These are phyloP conservation scores for Lathyrus oleraceus DNA, from an alignment of 306 rosid species.

Conservation along the genomic window DNA sequence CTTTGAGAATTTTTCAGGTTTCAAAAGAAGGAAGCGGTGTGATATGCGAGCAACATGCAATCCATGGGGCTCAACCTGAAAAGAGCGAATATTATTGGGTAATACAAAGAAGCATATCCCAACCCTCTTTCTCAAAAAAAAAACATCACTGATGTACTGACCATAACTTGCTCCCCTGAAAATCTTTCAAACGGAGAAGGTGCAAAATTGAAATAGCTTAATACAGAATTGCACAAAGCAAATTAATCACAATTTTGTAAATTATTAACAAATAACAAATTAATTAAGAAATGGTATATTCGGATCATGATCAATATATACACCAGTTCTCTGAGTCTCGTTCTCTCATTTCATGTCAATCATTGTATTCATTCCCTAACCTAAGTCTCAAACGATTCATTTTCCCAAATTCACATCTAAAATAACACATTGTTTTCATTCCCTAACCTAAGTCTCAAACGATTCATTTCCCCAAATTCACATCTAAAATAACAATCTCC, in stretches of 20 bases:
- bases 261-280: background rate
- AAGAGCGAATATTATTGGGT: background rate
- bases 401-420: too few species aligned
- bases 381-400: too few species aligned
- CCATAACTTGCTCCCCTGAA: constrained; percentile 45
- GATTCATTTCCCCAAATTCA: too few species aligned
- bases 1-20: constrained; percentile 59
- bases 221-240: constrained; percentile 58
- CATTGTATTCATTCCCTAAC: too few species aligned
- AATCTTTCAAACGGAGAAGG: constrained; percentile 83
- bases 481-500: too few species aligned
- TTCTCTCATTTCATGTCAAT: too few species aligned
- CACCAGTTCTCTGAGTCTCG: too few species aligned
- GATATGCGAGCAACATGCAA: constrained; percentile 59
- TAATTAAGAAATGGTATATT: background rate
- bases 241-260: constrained; percentile 28
- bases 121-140: constrained; percentile 1
- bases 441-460: too few species aligned
- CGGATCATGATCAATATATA: too few species aligned
- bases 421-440: too few species aligned
- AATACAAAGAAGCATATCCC: constrained; percentile 7
- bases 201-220: constrained; percentile 70
- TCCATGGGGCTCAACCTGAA: constrained; percentile 44
- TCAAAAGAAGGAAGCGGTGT: constrained; percentile 63
- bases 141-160: constrained; percentile 33